Evolutionary conservation across 2,329 filamentous ascomycete genomes (phyloP).

Genomic region (Trichoderma endophyticum): DNA sequence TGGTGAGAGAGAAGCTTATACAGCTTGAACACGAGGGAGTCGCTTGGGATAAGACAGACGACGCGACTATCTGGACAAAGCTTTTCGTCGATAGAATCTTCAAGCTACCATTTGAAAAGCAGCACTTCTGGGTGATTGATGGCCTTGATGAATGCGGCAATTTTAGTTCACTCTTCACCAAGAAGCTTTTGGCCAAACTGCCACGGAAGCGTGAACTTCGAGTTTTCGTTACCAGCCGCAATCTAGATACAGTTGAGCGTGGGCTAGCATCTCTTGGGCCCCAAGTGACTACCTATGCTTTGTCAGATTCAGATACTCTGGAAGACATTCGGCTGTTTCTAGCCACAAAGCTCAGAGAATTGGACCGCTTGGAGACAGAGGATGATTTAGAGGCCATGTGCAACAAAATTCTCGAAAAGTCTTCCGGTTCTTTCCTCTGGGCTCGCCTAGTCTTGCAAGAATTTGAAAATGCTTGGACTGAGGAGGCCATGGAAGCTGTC

Average conservation of each 20-base stretch:
- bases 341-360: neutral
- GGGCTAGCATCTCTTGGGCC: neutral
- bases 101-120: neutral
- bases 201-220: neutral
- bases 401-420: conserved; percentile 5
- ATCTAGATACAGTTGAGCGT: neutral
- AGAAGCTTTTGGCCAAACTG: neutral
- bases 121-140: conserved; percentile 11
- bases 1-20: neutral
- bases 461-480: neutral
- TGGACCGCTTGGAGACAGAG: neutral
- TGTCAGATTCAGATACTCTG: neutral
- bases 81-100: conserved; percentile 13
- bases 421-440: conserved; percentile 11
- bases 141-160: neutral
- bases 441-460: conserved; percentile 13
- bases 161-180: neutral
- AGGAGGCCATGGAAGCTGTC: conserved; percentile 7
- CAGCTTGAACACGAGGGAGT: neutral
- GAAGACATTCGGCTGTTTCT: neutral
- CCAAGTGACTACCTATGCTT: neutral
- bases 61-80: conserved; percentile 3
- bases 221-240: conserved; percentile 9
- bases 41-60: neutral
- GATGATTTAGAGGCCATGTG: neutral